Conservation (phyloP, 805 yeast species). For the Saccharomycopsis sp. region DNA sequence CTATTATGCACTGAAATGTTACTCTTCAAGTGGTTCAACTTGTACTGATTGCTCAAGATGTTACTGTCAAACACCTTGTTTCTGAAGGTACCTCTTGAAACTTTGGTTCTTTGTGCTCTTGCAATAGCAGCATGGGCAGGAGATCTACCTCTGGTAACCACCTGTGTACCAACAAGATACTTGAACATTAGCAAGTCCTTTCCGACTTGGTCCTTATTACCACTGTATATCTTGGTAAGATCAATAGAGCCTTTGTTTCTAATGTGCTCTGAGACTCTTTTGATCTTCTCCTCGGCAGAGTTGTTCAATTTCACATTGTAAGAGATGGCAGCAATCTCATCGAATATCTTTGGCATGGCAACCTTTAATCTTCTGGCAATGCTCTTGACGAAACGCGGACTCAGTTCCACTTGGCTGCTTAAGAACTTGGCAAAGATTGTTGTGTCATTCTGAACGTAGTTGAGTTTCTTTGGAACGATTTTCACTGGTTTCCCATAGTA, state of each 20-base stretch:
- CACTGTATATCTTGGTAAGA: constrained; percentile 8
- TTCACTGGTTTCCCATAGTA: constrained; percentile 15
- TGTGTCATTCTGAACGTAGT: constrained; percentile 12
- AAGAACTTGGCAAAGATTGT: constrained; percentile 15
- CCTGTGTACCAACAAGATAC: constrained; percentile 14
- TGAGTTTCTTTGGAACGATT: constrained; percentile 14
- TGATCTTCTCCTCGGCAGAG: constrained; percentile 1
- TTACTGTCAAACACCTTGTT: constrained; percentile 16
- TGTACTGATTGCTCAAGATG: constrained; percentile 14
- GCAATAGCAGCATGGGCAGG: constrained; percentile 14
- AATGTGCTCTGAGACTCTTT: neutral
- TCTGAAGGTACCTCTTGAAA: constrained; percentile 17
- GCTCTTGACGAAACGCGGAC: constrained; percentile 2
- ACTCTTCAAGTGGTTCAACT: constrained; percentile 13
- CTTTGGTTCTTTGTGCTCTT: constrained; percentile 12
- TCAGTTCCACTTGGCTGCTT: constrained; percentile 3
- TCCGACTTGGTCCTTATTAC: neutral
- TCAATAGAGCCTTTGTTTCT: constrained; percentile 11
- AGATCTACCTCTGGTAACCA: constrained; percentile 15
- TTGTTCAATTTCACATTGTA: constrained; percentile 11
- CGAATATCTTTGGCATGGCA: constrained; percentile 10
- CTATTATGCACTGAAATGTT: constrained; percentile 9
- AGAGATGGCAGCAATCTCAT: constrained; percentile 14
- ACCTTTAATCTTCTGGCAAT: constrained; percentile 9
- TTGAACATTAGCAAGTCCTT: constrained; percentile 17